Evolutionary conservation across 2,329 filamentous ascomycete species (phyloP), one percentile per base, ranked within the genome.

Genomic region (Aspergillus aculeatinus): DNA sequence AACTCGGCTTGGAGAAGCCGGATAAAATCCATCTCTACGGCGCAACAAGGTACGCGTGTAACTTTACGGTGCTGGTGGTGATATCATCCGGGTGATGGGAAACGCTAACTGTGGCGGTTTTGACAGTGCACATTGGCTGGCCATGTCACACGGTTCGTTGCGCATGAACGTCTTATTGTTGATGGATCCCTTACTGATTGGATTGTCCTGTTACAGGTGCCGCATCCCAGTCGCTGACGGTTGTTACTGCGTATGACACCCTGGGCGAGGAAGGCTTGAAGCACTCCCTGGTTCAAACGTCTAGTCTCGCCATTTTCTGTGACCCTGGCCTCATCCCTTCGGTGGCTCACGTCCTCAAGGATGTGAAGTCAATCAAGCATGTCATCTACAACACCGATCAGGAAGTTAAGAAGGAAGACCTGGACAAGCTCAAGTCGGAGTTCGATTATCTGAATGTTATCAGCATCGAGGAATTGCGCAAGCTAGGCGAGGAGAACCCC

Each of bases 211-310:
- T 48, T 9, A 39, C 61, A 82, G 81, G 81, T 81, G 89, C 85
- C 58, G 78, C 87, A 21, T 93, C 92, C 16, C 94, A 98, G 77
- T 93, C 91, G 49, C 87, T 97, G 74, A 87, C 91, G 60, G 93
- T 97, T 67, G 94, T 97, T 54, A 98, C 94, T 50, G 92, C 93
- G 54, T 97, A 97, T 77, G 93, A 97, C 76, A 96, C 92, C 31
- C 88, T 97, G 49, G 93, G 93, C 57, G 85, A 91, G 70, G 87
- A 88, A 63, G 93, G 92, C 51, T 85, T 97, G 64, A 87, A 89
- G 79, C 92, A 96, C 80, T 96, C 92, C 3, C 85, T 97, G 65
- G 82, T 87, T 23, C 90, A 96, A 78, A 95, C 92, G 56, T 82
- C 87, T 63, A 89, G 91, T 55, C 87, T 87, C 69, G 88, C 89